Percentiles rank a stretch among this genome's conserved stretches.
These are phyloP conservation scores for Fusarium continuum DNA, from an alignment of 2,329 filamentous ascomycete genomes.

Conservation along the genomic window DNA sequence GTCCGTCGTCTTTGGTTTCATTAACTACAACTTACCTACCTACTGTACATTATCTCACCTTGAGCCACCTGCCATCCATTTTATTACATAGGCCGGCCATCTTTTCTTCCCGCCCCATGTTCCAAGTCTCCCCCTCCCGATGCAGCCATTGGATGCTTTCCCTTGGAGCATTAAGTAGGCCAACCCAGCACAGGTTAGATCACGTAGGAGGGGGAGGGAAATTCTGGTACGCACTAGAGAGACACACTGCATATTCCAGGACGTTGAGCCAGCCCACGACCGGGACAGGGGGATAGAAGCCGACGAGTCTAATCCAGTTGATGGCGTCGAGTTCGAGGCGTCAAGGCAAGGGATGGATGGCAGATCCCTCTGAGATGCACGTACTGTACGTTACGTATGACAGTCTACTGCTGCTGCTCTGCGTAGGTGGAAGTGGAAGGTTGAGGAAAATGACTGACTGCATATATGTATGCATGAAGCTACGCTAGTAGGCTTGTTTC, in stretches of 20 bases:
- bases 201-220: conserved; percentile 12
- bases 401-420: not conserved
- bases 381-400: not conserved
- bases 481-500: conserved; percentile 29
- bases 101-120: conserved; percentile 5
- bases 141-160: conserved; percentile 12
- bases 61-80: not conserved
- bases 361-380: conserved; percentile 23
- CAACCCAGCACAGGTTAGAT: conserved; percentile 6
- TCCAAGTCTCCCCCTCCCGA: conserved; percentile 4
- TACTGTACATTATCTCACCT: not conserved
- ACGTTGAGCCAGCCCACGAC: conserved; percentile 32
- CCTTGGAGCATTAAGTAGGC: conserved; percentile 8
- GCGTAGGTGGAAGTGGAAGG: not conserved
- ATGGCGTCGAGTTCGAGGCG: conserved; percentile 31
- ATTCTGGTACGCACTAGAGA: conserved; percentile 18
- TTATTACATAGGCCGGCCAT: conserved; percentile 13
- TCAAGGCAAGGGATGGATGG: conserved; percentile 34
- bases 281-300: conserved; percentile 35
- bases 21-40: too few species aligned
- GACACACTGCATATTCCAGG: conserved; percentile 29
- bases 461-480: conserved; percentile 20
- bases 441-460: conserved; percentile 27
- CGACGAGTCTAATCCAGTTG: conserved; percentile 35
- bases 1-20: conserved; percentile 6